Conservation (phyloP, 2,329 filamentous ascomycete species). For the Cladorrhinum sp. region DNA sequence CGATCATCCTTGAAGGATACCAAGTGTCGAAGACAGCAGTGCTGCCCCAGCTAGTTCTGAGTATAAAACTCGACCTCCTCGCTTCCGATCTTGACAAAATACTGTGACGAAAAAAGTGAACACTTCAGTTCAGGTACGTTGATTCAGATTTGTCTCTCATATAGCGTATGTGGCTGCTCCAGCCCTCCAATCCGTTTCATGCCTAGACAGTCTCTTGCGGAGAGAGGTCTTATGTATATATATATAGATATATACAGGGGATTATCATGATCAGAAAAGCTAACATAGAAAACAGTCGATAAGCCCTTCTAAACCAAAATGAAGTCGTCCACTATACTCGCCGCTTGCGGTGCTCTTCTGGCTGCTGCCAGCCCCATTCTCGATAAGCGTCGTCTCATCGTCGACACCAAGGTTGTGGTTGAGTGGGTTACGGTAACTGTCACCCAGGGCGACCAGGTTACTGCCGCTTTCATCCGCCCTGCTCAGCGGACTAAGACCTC, state of each 20-base stretch:
- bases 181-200: neutral
- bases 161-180: slow-evolving; percentile 5
- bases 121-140: slow-evolving; percentile 13
- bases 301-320: slow-evolving; percentile 37
- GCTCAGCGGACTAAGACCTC: slow-evolving; percentile 12
- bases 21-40: slow-evolving; percentile 27
- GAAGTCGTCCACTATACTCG: slow-evolving; percentile 49
- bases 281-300: slow-evolving; percentile 5
- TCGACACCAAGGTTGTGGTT: slow-evolving; percentile 41
- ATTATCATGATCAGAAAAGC: neutral
- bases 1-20: slow-evolving; percentile 31
- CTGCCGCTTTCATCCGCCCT: slow-evolving; percentile 18
- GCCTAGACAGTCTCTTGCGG: neutral
- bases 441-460: slow-evolving; percentile 19
- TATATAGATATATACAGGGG: neutral
- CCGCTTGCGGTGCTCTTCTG: slow-evolving; percentile 44
- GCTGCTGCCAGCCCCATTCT: slow-evolving; percentile 43
- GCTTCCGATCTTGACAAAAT: neutral
- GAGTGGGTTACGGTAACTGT: slow-evolving; percentile 47
- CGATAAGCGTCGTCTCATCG: slow-evolving; percentile 35
- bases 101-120: slow-evolving; percentile 7
- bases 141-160: neutral
- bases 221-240: neutral
- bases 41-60: slow-evolving; percentile 32
- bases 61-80: slow-evolving; percentile 17